Evolutionary conservation across 805 yeast genomes (phyloP).

Genomic region (Ascoidea tarda): DNA sequence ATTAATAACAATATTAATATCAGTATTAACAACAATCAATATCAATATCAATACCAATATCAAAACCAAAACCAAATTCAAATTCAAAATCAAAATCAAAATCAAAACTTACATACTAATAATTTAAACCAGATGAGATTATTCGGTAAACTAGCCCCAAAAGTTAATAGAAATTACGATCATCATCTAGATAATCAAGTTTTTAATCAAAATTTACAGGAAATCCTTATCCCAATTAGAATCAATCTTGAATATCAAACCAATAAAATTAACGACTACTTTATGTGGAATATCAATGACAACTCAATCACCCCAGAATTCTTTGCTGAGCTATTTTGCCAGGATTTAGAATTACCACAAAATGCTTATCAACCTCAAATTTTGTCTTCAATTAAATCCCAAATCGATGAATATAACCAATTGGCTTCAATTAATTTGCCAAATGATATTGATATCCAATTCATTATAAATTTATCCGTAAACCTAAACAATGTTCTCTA

Average conservation of each 20-base stretch:
- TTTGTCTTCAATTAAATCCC: constrained; percentile 59
- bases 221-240: constrained; percentile 50
- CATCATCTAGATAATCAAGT: constrained; percentile 13
- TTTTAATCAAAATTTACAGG: constrained; percentile 23
- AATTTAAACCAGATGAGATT: too few relatives aligned
- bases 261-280: constrained; percentile 42
- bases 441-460: constrained; percentile 51
- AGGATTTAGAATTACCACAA: constrained; percentile 70
- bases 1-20: constrained; percentile 13
- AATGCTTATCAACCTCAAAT: constrained; percentile 47
- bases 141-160: neutral
- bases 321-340: constrained; percentile 61
- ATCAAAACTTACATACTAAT: too few relatives aligned
- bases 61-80: too few relatives aligned
- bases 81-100: too few relatives aligned
- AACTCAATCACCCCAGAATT: constrained; percentile 55
- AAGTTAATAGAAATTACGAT: neutral
- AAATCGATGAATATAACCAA: constrained; percentile 61
- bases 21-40: neutral
- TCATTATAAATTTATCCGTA: constrained; percentile 67
- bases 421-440: constrained; percentile 57
- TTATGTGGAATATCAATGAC: constrained; percentile 49
- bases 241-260: constrained; percentile 45
- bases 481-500: constrained; percentile 71
- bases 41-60: neutral